Conservation (phyloP, 768 basidiomycete species). For the Amanita exitialis region DNA sequence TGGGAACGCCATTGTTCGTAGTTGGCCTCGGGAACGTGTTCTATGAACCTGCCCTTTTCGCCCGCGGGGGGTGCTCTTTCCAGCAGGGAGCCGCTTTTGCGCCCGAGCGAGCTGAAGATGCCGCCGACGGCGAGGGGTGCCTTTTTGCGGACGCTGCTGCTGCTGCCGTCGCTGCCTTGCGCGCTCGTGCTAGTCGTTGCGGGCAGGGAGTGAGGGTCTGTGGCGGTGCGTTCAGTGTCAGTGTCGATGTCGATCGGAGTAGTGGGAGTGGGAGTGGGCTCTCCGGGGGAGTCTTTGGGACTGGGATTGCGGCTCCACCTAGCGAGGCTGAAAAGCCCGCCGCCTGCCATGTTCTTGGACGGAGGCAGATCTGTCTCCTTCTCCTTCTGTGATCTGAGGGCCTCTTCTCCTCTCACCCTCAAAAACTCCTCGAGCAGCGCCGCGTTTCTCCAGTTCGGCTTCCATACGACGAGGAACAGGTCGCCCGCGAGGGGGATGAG, state of each 20-base stretch:
- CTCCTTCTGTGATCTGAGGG: constrained; percentile 27
- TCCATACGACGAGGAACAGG: constrained; percentile 65
- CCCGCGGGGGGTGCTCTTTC: constrained; percentile 12
- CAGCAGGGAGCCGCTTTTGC: no score
- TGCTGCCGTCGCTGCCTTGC: background rate
- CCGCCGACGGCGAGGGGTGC: background rate
- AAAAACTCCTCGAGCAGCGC: constrained; percentile 79
- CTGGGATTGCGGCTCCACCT: no score
- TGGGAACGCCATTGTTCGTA: background rate
- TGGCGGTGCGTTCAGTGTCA: background rate
- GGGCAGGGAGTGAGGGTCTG: no score
- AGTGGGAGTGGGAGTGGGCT: no score
- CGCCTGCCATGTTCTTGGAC: background rate
- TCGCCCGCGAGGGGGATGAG: constrained; percentile 69
- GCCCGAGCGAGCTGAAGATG: constrained; percentile 12
- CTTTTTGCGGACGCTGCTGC: background rate
- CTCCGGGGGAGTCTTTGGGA: no score
- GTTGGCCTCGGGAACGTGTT: constrained; percentile 17
- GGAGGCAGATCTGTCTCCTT: constrained; percentile 10
- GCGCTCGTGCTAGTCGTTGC: no score
- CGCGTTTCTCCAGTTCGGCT: constrained; percentile 87
- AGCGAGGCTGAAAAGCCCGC: no score
- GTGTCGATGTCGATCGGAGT: no score
- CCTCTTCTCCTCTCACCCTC: constrained; percentile 67
- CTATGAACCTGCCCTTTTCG: constrained; percentile 27